Percentiles rank a stretch among this genome's conserved stretches.
These are phyloP conservation scores for Yarrowia deformans DNA, from an alignment of 805 yeast species.

Conservation along the genomic window DNA sequence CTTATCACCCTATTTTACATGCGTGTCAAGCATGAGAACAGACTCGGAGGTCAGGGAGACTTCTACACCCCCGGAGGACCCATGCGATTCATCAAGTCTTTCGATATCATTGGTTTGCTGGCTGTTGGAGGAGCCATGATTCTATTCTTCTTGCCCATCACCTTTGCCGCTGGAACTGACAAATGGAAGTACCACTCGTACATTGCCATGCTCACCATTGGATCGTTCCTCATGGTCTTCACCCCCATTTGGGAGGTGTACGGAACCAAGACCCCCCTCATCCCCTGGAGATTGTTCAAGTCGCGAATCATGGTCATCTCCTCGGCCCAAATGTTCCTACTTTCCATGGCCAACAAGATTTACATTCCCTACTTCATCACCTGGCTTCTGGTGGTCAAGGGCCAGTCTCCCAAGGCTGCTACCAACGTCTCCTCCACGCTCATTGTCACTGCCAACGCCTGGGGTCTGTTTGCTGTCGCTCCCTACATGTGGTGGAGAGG, in stretches of 20 bases:
- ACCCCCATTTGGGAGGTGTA: slow-evolving; percentile 35
- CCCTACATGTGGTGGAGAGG: slow-evolving; percentile 39
- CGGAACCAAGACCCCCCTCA: slow-evolving; percentile 22
- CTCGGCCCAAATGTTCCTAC: slow-evolving; percentile 34
- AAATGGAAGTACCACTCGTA: slow-evolving; percentile 37
- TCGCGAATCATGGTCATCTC: slow-evolving; percentile 33
- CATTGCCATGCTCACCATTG: slow-evolving; percentile 28
- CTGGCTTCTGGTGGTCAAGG: slow-evolving; percentile 35
- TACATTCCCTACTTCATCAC: slow-evolving; percentile 36
- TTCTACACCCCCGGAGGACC: slow-evolving; percentile 28
- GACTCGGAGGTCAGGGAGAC: slow-evolving; percentile 31
- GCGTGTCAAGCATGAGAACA: slow-evolving; percentile 20
- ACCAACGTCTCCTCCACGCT: slow-evolving; percentile 35
- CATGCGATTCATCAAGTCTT: slow-evolving; percentile 6
- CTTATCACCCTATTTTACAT: slow-evolving; percentile 10
- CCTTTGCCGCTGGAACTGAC: slow-evolving; percentile 30
- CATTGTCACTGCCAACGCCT: slow-evolving; percentile 35
- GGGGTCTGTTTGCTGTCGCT: slow-evolving; percentile 31
- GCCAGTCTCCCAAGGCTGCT: slow-evolving; percentile 32
- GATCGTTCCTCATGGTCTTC: slow-evolving; percentile 27
- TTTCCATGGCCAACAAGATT: slow-evolving; percentile 32
- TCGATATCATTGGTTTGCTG: slow-evolving; percentile 24
- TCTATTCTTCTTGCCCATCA: slow-evolving; percentile 29
- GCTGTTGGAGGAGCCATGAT: slow-evolving; percentile 34
- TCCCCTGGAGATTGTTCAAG: slow-evolving; percentile 32